Conservation (phyloP, 1,139 yeast genomes). For the Hanseniaspora sp. region DNA sequence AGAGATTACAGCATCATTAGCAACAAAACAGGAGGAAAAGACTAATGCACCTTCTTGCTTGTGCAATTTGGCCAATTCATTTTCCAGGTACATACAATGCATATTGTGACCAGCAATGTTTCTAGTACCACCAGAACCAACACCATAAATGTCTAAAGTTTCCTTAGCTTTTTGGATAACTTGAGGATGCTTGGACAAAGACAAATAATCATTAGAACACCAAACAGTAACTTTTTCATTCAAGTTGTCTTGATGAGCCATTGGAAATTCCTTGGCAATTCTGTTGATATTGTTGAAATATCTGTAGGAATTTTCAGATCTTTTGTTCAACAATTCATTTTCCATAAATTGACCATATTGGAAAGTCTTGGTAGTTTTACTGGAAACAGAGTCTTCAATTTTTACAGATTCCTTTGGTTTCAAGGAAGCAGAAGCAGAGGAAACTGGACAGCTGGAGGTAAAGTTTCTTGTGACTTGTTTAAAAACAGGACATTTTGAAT, state of each 20-base stretch:
- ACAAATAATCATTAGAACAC: constrained; percentile 96
- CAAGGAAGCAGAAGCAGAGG: constrained; percentile 47
- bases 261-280: constrained; percentile 84
- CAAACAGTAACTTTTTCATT: constrained; percentile 88
- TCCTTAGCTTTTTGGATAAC: constrained; percentile 68
- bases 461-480: constrained; percentile 52
- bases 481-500: constrained; percentile 63
- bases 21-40: constrained; percentile 89
- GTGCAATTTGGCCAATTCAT: constrained; percentile 80
- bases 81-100: constrained; percentile 76
- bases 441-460: constrained; percentile 23
- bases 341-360: constrained; percentile 39
- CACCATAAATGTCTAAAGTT: constrained; percentile 81
- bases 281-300: constrained; percentile 94
- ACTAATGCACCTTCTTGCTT: constrained; percentile 92
- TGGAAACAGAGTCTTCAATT: constrained; percentile 33
- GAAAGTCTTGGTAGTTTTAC: constrained; percentile 23
- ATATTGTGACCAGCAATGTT: constrained; percentile 95
- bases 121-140: constrained; percentile 98
- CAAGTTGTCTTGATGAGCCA: constrained; percentile 69
- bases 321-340: constrained; percentile 56
- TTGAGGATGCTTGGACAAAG: constrained; percentile 74
- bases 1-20: constrained; percentile 92
- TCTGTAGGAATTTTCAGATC: constrained; percentile 84
- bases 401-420: constrained; percentile 41